Conservation (phyloP, 106 monocot genomes). For the Platanthera guangdongensis region DNA sequence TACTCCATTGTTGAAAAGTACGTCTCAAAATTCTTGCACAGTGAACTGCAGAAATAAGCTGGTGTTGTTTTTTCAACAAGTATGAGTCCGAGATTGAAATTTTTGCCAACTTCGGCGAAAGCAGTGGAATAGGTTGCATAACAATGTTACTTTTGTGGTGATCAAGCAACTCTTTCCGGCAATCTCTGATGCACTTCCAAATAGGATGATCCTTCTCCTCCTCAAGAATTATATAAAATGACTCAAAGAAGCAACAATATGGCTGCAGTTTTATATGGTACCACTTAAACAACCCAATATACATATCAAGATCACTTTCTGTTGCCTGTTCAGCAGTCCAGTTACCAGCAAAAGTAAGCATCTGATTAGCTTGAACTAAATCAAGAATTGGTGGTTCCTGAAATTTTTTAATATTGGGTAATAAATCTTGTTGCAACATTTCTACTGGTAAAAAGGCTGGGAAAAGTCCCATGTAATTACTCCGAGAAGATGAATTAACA, state of each 20-base stretch:
- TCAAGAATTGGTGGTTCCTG: slow-evolving; percentile 19
- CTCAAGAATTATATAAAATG: slow-evolving; percentile 38
- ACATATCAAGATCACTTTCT: slow-evolving; percentile 49
- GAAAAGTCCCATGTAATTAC: slow-evolving; percentile 10
- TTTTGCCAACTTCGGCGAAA: slow-evolving; percentile 37
- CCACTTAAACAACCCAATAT: slow-evolving; percentile 50
- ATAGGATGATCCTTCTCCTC: slow-evolving; percentile 64
- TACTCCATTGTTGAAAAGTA: slow-evolving; percentile 61
- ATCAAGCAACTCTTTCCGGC: slow-evolving; percentile 22
- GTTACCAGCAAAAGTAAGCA: slow-evolving; percentile 73
- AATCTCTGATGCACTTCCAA: slow-evolving; percentile 54
- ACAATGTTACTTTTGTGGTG: slow-evolving; percentile 24
- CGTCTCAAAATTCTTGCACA: slow-evolving; percentile 46
- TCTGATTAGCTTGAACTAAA: slow-evolving; percentile 29
- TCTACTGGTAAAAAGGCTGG: slow-evolving; percentile 32
- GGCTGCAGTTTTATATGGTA: slow-evolving; percentile 33
- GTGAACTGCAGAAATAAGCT: slow-evolving; percentile 29
- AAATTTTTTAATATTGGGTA: slow-evolving; percentile 15
- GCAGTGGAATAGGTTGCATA: slow-evolving; percentile 36
- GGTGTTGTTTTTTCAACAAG: slow-evolving; percentile 12
- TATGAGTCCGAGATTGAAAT: slow-evolving; percentile 18
- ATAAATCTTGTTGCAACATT: slow-evolving; percentile 22
- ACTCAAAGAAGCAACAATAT: slow-evolving; percentile 52
- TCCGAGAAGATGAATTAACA: neutral
- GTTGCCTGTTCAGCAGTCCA: slow-evolving; percentile 85